These are phyloP conservation scores for Phytomonas francai DNA, from an alignment of 208 protist species.

Conservation along the genomic window DNA sequence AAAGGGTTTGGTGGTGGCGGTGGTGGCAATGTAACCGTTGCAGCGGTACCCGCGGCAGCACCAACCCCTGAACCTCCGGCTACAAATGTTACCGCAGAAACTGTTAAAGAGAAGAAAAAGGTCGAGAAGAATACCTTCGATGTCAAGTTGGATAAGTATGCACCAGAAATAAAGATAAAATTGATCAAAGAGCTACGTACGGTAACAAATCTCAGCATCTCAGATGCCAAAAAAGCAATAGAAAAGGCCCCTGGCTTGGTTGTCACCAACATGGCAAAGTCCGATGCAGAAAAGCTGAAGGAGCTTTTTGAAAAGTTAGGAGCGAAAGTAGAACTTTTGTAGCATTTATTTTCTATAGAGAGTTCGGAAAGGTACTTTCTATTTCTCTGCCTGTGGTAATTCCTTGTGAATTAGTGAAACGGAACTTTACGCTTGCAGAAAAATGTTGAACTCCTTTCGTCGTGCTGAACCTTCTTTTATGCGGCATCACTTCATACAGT, in stretches of 20 bases:
- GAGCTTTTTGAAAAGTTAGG: constrained; percentile 82
- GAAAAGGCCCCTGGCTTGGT: constrained; percentile 89
- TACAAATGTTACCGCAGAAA: constrained; percentile 26
- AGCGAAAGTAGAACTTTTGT: constrained; percentile 81
- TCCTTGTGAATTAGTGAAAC: background rate
- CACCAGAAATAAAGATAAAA: constrained; percentile 85
- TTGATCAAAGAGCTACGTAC: constrained; percentile 88
- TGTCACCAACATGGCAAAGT: constrained; percentile 77
- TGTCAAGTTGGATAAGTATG: constrained; percentile 82
- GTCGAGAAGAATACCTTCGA: constrained; percentile 85
- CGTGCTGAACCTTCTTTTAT: background rate
- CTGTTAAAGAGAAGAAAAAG: constrained; percentile 85
- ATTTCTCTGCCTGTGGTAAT: background rate
- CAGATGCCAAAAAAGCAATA: constrained; percentile 84
- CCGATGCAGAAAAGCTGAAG: constrained; percentile 88
- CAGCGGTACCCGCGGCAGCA: constrained; percentile 14
- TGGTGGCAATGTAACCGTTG: constrained; percentile 21
- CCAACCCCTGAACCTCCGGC: constrained; percentile 16
- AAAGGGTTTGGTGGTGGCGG: constrained; percentile 72
- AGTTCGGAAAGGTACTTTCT: background rate
- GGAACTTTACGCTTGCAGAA: background rate
- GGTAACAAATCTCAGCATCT: constrained; percentile 78
- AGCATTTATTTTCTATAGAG: constrained; percentile 18
- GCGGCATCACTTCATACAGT: background rate
- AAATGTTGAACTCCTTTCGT: constrained; percentile 1